These are phyloP conservation scores for Pleoardoris graminearum DNA, from an alignment of 2,329 filamentous ascomycete genomes.

Conservation along the genomic window DNA sequence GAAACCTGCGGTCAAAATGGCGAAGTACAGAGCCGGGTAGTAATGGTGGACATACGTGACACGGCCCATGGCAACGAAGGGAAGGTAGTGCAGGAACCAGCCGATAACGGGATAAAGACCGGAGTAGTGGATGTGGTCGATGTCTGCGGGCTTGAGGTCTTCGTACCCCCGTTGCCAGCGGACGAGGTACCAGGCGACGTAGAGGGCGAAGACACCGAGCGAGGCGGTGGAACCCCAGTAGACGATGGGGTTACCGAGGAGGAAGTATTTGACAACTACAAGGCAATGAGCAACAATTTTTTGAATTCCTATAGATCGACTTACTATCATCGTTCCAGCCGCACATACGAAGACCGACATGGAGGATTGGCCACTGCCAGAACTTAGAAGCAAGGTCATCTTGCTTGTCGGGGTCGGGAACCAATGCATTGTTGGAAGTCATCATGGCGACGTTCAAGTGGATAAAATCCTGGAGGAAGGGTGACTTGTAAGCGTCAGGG, in stretches of 20 bases:
- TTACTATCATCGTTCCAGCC: slow-evolving; percentile 86
- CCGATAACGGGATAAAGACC: slow-evolving; percentile 89
- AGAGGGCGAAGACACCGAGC: slow-evolving; percentile 70
- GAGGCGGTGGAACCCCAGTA: slow-evolving; percentile 92
- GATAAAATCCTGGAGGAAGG: slow-evolving; percentile 96
- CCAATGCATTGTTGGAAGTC: slow-evolving; percentile 98
- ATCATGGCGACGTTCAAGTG: slow-evolving; percentile 99
- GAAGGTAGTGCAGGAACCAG: slow-evolving; percentile 95
- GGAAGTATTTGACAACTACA: slow-evolving; percentile 87
- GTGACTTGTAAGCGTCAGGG: slow-evolving; percentile 90
- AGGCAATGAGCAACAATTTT: slow-evolving; percentile 18
- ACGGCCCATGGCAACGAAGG: slow-evolving; percentile 96
- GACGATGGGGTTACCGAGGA: slow-evolving; percentile 92
- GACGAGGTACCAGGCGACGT: slow-evolving; percentile 82
- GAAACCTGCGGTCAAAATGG: slow-evolving; percentile 88
- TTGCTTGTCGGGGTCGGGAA: slow-evolving; percentile 98
- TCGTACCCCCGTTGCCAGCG: slow-evolving; percentile 95
- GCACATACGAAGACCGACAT: slow-evolving; percentile 97
- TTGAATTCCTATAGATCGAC: slow-evolving; percentile 11
- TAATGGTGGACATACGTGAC: slow-evolving; percentile 99
- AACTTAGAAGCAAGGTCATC: slow-evolving; percentile 95
- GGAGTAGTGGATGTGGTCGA: slow-evolving; percentile 93
- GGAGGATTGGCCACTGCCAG: slow-evolving; percentile 97
- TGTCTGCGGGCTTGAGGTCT: slow-evolving; percentile 76
- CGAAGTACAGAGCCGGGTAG: slow-evolving; percentile 97